Base-by-base conservation (phyloP, 192 early-diverging fungal species). In the Coemansia sp. region DNA sequence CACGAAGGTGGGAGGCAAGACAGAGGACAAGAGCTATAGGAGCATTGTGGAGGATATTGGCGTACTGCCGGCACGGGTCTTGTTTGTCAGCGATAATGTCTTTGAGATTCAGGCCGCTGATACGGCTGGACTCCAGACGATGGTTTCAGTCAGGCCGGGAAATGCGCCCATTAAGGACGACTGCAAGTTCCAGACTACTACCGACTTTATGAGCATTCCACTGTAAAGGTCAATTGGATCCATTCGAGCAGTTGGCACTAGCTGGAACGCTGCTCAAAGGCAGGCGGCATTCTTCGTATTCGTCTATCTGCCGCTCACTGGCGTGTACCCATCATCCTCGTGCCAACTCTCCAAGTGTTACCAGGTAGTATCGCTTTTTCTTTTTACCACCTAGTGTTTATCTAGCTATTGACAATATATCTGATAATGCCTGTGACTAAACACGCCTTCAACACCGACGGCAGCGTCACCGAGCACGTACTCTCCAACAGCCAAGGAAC, bases 71-170 rank as follows among this genome's bases (percentile, higher is more conserved):
- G 63, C 64, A 3, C 33, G 60, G 0, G 83, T 95, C 12, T 70
- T 99, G 50, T 99, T 99, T 82, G 72, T 98, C n/a, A 93, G 90
- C 45, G 97, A 99, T 65, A 95, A 92, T 68, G 84, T 93, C 61
- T 83, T 89, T 28, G 95, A 97, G 83, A 90, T 92, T 26, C 66
- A 70, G 18, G 93, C 95, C 39, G 94, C 94, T 25, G 65, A 89
- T 53, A 28, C 71, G 39, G 92, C 90, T 4, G 92, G 90, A 0
- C 83, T 89, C 68, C 87, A 90, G 61, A 82, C 86, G 0, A 82
- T 88, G 21, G 78, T 95, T 25, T 86, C 89, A 6, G 67, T 87
- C 16, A 87, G 95, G 6, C 90, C 91, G 1, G 93, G 93, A 13
- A 97, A 96, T 48, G 62, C 47, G 3, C 52, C 69, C 11, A 42